Percentiles rank a stretch among this genome's conserved stretches.
Evolutionary conservation across 805 yeast species (phyloP).

Genomic region (Nematodospora valgi): DNA sequence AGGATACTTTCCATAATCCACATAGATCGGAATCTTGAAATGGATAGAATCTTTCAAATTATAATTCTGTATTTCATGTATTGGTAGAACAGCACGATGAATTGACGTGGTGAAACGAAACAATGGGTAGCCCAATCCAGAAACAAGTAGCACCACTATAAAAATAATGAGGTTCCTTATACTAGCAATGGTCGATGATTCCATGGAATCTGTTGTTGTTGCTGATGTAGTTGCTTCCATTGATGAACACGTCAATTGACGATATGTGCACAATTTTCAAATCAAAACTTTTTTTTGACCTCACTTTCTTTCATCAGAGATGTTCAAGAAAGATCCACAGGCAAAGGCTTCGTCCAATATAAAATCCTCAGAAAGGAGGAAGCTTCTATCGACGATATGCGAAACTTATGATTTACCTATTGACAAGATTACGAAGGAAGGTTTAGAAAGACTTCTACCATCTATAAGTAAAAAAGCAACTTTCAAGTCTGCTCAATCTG

Average conservation of each 20-base stretch:
- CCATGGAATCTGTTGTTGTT: slow-evolving; percentile 2
- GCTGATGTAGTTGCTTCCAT: no score
- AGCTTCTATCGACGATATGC: slow-evolving; percentile 44
- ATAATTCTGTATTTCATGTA: no score
- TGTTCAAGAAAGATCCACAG: slow-evolving; percentile 56
- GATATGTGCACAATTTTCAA: no score
- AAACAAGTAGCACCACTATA: slow-evolving; percentile 12
- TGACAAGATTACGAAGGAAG: slow-evolving; percentile 38
- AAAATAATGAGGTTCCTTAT: slow-evolving; percentile 12
- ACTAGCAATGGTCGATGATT: slow-evolving; percentile 2
- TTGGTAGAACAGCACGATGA: slow-evolving; percentile 61
- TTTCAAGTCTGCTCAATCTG: slow-evolving; percentile 55
- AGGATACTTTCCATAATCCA: no score
- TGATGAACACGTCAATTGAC: no score
- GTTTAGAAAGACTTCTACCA: slow-evolving; percentile 45
- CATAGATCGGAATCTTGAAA: slow-evolving; percentile 44
- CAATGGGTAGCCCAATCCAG: slow-evolving; percentile 51
- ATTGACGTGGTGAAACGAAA: slow-evolving; percentile 61
- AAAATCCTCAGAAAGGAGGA: slow-evolving; percentile 76
- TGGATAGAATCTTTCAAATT: slow-evolving; percentile 21
- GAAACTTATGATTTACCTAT: slow-evolving; percentile 37
- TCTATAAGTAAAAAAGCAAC: slow-evolving; percentile 57
- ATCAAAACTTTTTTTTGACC: no score
- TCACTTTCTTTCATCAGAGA: slow-evolving; percentile 13
- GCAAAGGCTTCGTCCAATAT: slow-evolving; percentile 75